Base-by-base conservation (phyloP, 306 rosid species). In the Luffa aegyptiaca region DNA sequence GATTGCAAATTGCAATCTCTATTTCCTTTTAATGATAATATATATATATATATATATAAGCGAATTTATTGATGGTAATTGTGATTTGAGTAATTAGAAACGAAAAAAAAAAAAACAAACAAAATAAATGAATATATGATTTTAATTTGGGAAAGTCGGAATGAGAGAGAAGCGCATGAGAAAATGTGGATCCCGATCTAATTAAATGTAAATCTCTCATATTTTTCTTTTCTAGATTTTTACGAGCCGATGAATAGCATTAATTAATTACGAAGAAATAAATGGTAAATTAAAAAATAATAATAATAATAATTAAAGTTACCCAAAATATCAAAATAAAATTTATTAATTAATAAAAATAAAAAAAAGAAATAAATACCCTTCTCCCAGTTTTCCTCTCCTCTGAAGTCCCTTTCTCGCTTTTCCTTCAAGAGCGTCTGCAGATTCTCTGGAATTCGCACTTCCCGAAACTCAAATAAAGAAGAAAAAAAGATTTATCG, bases 371-470 rank as follows among this genome's bases (percentile, higher is more conserved):
- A 74, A 36, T 37, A 65, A 72, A 6, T 18, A 37, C 5, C 37
- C 17, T 53, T 53, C 64, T 75, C 78, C 63, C 64, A 75, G 31
- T 75, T 35, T 75, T 18, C 10, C 76, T 58, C 73, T 35, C 14
- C 61, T 63, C 70, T 33, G 26, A 57, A 77, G 80, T 63, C 55
- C 46, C 11, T 72, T 35, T 75, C 82, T 81, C 59, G 64, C 82
- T 82, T 49, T 77, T 41, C 61, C 75, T 72, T 63, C 62, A 52
- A 66, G 83, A 71, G 76, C 63, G 68, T 83, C n/a, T 46, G 79
- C 85, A 80, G 89, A 84, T 85, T 90, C 88, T 88, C 86, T 74
- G 77, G 88, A 87, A 88, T 83, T 85, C 84, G 80, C 88, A 68
- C 75, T 63, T 85, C 89, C 85, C 84, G 39, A 73, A 89, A 45